phyloP scores from a whole-genome alignment of 2,329 filamentous ascomycete genomes.

The Chrysoporthe austroafricana region DNA sequence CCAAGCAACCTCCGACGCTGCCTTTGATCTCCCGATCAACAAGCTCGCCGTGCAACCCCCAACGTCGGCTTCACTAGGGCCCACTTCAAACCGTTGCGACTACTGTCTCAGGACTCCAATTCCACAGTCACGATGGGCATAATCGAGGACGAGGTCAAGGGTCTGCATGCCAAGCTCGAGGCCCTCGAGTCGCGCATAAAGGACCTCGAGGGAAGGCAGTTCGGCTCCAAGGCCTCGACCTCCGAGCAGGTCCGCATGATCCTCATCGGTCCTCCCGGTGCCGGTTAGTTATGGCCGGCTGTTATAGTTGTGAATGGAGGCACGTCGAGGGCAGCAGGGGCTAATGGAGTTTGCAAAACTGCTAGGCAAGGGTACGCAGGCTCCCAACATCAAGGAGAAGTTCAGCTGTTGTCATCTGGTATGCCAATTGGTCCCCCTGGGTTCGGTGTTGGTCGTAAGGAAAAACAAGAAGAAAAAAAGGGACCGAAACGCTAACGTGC shows the following conservation, averaged over 20 bases:
- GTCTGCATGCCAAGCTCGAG: slow-evolving; percentile 81
- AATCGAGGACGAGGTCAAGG: slow-evolving; percentile 81
- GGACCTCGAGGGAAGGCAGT: slow-evolving; percentile 77
- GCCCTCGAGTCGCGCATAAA: slow-evolving; percentile 85
- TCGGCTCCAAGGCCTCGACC: slow-evolving; percentile 56
- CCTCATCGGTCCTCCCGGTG: slow-evolving; percentile 94
- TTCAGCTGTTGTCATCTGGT: slow-evolving; percentile 97
- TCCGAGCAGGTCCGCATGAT: slow-evolving; percentile 86
- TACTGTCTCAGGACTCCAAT: neutral
- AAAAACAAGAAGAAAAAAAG: neutral
- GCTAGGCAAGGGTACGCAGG: slow-evolving; percentile 96
- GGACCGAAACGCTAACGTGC: neutral
- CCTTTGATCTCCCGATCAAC: neutral
- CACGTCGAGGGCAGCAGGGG: slow-evolving; percentile 8
- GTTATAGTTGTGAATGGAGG: neutral
- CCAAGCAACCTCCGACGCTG: neutral
- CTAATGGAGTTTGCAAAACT: slow-evolving; percentile 30
- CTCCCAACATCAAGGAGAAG: slow-evolving; percentile 96
- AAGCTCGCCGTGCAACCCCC: slow-evolving; percentile 2
- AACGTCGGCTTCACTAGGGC: neutral
- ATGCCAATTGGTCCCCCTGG: slow-evolving; percentile 44
- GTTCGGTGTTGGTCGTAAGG: neutral
- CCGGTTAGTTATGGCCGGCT: slow-evolving; percentile 61
- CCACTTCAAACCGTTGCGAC: slow-evolving; percentile 16
- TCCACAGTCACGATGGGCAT: slow-evolving; percentile 73